phyloP scores from a whole-genome alignment of 768 basidiomycete species.

The Leccinum ochraceum region DNA sequence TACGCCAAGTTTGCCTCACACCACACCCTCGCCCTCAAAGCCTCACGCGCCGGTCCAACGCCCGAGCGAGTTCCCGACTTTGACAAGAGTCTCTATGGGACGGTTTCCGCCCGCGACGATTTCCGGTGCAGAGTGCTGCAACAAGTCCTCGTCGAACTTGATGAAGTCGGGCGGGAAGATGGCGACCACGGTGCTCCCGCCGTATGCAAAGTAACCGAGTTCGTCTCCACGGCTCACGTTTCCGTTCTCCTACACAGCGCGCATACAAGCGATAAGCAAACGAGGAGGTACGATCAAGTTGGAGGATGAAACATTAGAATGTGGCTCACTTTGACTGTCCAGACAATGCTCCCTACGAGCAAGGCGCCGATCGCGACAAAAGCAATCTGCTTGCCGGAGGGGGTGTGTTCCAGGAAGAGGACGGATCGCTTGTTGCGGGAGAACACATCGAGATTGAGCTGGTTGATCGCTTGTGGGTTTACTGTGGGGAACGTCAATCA shows the following conservation, averaged over 20 bases:
- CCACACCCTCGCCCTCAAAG: slow-evolving; percentile 1
- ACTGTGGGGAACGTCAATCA: slow-evolving; percentile 37
- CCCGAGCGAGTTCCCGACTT: slow-evolving; percentile 39
- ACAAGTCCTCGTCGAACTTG: slow-evolving; percentile 63
- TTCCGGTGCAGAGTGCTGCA: slow-evolving; percentile 46
- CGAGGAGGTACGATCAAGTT: background rate
- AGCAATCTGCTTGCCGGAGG: slow-evolving; percentile 52
- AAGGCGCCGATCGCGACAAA: slow-evolving; percentile 80
- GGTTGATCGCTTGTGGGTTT: slow-evolving; percentile 78
- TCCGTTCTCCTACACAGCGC: slow-evolving; percentile 39
- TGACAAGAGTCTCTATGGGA: slow-evolving; percentile 65
- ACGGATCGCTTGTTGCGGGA: slow-evolving; percentile 63
- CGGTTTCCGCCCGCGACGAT: slow-evolving; percentile 21
- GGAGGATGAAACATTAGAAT: background rate
- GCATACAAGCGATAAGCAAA: slow-evolving; percentile 3
- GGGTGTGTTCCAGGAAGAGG: slow-evolving; percentile 49
- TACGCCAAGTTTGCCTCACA: no score
- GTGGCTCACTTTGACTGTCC: slow-evolving; percentile 45
- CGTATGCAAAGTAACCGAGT: slow-evolving; percentile 70
- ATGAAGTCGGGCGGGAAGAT: slow-evolving; percentile 57
- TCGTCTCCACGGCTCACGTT: slow-evolving; percentile 64
- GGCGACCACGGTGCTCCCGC: slow-evolving; percentile 70
- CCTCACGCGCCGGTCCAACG: slow-evolving; percentile 15
- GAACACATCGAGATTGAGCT: slow-evolving; percentile 62
- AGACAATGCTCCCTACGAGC: slow-evolving; percentile 74